Evolutionary conservation across 164 flowering plant genomes (phyloP).

Genomic region (Protea cynaroides): DNA sequence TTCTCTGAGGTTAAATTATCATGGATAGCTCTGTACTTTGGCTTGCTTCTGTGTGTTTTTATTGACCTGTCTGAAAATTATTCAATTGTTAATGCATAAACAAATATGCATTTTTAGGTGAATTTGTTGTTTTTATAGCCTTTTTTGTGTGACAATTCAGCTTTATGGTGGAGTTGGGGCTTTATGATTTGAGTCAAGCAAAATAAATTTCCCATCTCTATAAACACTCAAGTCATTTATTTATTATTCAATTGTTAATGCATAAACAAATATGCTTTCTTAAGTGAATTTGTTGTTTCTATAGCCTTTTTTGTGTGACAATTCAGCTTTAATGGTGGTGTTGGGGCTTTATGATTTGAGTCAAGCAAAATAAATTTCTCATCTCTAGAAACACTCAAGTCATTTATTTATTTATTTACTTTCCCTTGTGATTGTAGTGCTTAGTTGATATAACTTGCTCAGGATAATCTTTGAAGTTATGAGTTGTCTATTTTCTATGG

Average conservation of each 20-base stretch:
- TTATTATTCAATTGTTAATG: background rate
- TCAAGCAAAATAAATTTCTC: too few species aligned
- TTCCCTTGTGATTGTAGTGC: too few species aligned
- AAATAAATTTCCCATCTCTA: too few species aligned
- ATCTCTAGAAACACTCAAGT: too few species aligned
- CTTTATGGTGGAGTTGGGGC: background rate
- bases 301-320: background rate
- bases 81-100: background rate
- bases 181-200: too few species aligned
- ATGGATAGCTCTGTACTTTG: background rate
- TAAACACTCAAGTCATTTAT: too few species aligned
- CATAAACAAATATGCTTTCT: background rate
- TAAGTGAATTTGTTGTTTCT: background rate
- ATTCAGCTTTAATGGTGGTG: background rate
- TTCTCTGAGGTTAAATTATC: background rate
- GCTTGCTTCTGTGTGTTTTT: background rate
- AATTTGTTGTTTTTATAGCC: background rate
- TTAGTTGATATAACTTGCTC: too few species aligned
- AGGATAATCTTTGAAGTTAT: too few species aligned
- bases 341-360: too few species aligned
- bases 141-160: background rate
- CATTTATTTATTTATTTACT: too few species aligned
- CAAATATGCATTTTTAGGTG: background rate
- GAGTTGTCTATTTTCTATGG: background rate
- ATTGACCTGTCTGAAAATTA: background rate